A percentile compares a stretch with the other conserved stretches of the same genome.
These are phyloP conservation scores for Cyclotella cryptica DNA, from an alignment of 108 stramenopile genomes.

Conservation along the genomic window DNA sequence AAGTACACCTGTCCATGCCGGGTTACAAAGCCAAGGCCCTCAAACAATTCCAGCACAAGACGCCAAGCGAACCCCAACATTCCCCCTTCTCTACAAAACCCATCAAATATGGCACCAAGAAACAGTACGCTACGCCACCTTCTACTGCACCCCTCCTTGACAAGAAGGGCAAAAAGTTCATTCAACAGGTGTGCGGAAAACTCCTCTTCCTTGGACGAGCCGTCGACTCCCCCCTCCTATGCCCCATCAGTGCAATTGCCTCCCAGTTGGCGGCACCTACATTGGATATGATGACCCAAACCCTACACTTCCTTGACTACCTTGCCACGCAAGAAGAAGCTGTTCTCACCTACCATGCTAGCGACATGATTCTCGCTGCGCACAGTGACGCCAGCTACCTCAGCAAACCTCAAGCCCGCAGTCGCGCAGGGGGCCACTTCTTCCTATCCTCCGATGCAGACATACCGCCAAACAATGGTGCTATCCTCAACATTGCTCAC, in stretches of 20 bases:
- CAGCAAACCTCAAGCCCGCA: slow-evolving; percentile 25
- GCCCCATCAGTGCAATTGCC: slow-evolving; percentile 20
- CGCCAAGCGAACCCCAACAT: slow-evolving; percentile 34
- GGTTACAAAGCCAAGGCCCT: slow-evolving; percentile 20
- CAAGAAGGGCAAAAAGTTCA: slow-evolving; percentile 18
- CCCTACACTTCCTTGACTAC: slow-evolving; percentile 48
- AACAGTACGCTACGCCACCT: slow-evolving; percentile 28
- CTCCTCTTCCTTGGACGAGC: slow-evolving; percentile 52
- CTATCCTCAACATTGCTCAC: neutral
- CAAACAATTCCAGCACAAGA: slow-evolving; percentile 44
- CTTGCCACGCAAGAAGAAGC: slow-evolving; percentile 50
- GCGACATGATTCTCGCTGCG: slow-evolving; percentile 2
- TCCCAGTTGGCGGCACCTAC: slow-evolving; percentile 23
- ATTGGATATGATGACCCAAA: slow-evolving; percentile 7
- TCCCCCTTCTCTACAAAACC: slow-evolving; percentile 23
- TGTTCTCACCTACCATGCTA: slow-evolving; percentile 35
- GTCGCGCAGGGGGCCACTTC: slow-evolving; percentile 43
- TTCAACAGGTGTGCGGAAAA: slow-evolving; percentile 48
- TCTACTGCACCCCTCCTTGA: slow-evolving; percentile 31
- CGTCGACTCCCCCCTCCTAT: slow-evolving; percentile 41
- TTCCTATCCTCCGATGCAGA: slow-evolving; percentile 14
- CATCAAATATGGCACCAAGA: slow-evolving; percentile 44
- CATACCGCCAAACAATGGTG: neutral
- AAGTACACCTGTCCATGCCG: slow-evolving; percentile 49
- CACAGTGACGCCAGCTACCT: slow-evolving; percentile 49